These are phyloP conservation scores for Porcisia deanei DNA, from an alignment of 208 protist genomes.

Conservation along the genomic window DNA sequence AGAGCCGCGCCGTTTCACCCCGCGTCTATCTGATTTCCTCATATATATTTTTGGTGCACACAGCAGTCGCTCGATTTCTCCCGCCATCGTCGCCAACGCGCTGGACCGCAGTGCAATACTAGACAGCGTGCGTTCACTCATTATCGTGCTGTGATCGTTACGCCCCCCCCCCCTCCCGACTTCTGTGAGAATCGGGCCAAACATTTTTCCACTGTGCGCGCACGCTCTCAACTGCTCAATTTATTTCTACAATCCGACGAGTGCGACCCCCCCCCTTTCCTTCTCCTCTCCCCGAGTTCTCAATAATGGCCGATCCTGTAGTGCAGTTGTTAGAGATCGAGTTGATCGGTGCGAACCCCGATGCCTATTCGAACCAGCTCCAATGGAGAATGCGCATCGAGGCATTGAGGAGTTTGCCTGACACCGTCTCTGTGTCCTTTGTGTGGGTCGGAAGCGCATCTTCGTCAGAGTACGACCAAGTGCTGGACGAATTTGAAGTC, in stretches of 20 bases:
- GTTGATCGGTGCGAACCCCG: slow-evolving; percentile 79
- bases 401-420: slow-evolving; percentile 48
- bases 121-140: too few species aligned
- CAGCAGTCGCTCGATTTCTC: not conserved
- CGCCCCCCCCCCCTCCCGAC: not conserved
- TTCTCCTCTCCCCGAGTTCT: not conserved
- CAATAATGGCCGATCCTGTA: slow-evolving; percentile 64
- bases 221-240: not conserved
- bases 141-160: too few species aligned
- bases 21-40: not conserved
- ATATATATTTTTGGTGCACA: not conserved
- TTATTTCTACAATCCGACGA: not conserved
- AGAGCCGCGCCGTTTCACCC: too few species aligned
- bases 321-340: slow-evolving; percentile 91
- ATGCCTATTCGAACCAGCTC: slow-evolving; percentile 48
- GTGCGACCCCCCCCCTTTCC: not conserved
- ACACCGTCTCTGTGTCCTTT: slow-evolving; percentile 96
- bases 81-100: not conserved
- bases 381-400: slow-evolving; percentile 84
- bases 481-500: slow-evolving; percentile 96
- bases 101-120: not conserved
- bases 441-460: slow-evolving; percentile 98
- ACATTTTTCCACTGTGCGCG: not conserved
- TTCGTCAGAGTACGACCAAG: slow-evolving; percentile 94
- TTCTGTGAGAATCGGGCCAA: not conserved